Conservation (phyloP, 805 yeast genomes). For the Wickerhamomyces strasburgensis region DNA sequence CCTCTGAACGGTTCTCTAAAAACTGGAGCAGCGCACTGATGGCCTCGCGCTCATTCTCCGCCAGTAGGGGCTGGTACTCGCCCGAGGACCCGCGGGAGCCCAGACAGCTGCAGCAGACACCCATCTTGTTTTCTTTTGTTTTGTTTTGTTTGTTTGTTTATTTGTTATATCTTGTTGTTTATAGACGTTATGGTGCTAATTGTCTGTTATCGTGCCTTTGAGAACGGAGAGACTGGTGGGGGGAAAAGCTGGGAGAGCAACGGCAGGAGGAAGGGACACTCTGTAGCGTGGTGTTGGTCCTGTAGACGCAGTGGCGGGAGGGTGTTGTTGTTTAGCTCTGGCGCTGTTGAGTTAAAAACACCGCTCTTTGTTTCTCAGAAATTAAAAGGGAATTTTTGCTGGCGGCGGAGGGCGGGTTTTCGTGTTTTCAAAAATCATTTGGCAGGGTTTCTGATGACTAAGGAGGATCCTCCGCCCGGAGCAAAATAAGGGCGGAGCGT, state of each 20-base stretch:
- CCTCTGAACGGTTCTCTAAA: conserved; percentile 80
- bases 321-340: no score
- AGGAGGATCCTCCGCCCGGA: no score
- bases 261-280: no score
- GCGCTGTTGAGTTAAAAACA: no score
- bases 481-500: no score
- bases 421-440: no score
- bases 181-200: not conserved
- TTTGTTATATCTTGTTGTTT: not conserved
- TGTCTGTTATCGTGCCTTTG: not conserved
- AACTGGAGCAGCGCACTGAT: conserved; percentile 85
- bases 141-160: not conserved
- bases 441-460: no score
- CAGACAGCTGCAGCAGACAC: conserved; percentile 21
- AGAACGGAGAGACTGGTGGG: conserved; percentile 1
- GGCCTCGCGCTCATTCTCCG: conserved; percentile 96
- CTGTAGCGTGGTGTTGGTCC: no score
- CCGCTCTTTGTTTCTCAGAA: no score
- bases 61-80: conserved; percentile 73
- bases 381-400: no score
- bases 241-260: not conserved
- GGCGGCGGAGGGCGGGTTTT: no score
- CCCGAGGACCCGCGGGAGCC: conserved; percentile 10
- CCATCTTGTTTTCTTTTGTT: conserved; percentile 9
- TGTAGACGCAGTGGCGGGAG: no score